Evolutionary conservation across 148 eudicot species (phyloP), one percentile per base, ranked within the genome.

Genomic region (Chenopodium album): DNA sequence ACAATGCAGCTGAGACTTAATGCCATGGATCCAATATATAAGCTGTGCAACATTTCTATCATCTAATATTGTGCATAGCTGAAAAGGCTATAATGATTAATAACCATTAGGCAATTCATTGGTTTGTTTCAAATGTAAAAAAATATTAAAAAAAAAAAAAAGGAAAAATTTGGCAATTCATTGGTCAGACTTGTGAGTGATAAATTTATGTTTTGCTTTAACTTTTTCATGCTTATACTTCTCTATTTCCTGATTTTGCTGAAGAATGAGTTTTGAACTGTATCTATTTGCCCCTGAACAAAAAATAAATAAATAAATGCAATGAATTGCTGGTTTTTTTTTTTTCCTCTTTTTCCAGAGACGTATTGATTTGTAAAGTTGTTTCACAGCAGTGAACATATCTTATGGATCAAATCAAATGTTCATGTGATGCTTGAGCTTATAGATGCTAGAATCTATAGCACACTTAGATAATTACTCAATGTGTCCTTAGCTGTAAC

Each of bases 381-480:
- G 6, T 48, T 72, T 72, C 66, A 62, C 66, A 62, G 65, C 65
- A 4, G 6, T 19, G 16, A 22, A 23, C 12, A 69, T 41, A 28
- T 41, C 20, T 76, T 68, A 65, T 67, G 16, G 1, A 2, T 20
- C 2, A 34, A 13, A 50, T 16, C 6, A 23, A 17, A 8, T 50
- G 52, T 48, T 81, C 17, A 34, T 64, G 9, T 4, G 20, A 12
- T 80, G 71, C n/a, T 74, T 63, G 32, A 74, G 59, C 78, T 77
- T 59, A 20, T 62, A 41, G 28, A 48, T 66, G 73, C 72, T 80
- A 31, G 72, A 64, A 50, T 34, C 31, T 14, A 31, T 69, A 22
- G 10, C 59, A 28, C 41, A 44, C 13, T 48, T 29, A 13, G 12
- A 20, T 2, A 56, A 37, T 56, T 77, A 50, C 70, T 62, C 19